Percentiles rank a stretch among this genome's conserved stretches.
Evolutionary conservation across 495 filamentous ascomycete species (phyloP).

Genomic region (Penicillium antarcticum): DNA sequence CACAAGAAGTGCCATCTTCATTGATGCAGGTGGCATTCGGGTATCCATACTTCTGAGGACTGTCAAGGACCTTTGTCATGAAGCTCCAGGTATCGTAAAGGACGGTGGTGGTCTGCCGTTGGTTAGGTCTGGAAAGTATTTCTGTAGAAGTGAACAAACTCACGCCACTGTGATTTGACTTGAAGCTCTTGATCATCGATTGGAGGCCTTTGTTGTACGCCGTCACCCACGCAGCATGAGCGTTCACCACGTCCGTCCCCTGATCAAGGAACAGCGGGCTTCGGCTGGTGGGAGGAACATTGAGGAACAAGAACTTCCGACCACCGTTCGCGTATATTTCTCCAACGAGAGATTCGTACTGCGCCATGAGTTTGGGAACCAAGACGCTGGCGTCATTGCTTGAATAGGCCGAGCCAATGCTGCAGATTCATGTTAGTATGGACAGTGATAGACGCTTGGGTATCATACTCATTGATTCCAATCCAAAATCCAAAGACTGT

Average conservation of each 20-base stretch:
- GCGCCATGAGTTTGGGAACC: slow-evolving; percentile 52
- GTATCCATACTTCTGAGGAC: slow-evolving; percentile 42
- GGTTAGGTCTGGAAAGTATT: slow-evolving; percentile 4
- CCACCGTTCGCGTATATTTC: slow-evolving; percentile 62
- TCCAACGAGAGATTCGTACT: slow-evolving; percentile 53
- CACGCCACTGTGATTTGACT: slow-evolving; percentile 22
- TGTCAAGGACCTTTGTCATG: slow-evolving; percentile 52
- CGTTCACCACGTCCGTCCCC: slow-evolving; percentile 18
- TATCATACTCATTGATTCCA: slow-evolving; percentile 67
- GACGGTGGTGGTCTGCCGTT: slow-evolving; percentile 16
- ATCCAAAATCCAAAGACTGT: slow-evolving; percentile 70
- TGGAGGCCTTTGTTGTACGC: slow-evolving; percentile 28
- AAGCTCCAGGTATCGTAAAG: slow-evolving; percentile 34
- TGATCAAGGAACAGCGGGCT: slow-evolving; percentile 49
- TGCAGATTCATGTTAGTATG: neutral
- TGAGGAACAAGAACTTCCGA: slow-evolving; percentile 72
- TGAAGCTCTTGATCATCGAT: slow-evolving; percentile 25
- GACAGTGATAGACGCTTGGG: neutral
- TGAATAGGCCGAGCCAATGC: slow-evolving; percentile 61
- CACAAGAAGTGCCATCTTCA: slow-evolving; percentile 28
- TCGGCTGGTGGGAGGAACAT: slow-evolving; percentile 70
- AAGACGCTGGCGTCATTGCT: slow-evolving; percentile 39
- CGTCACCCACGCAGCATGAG: slow-evolving; percentile 28
- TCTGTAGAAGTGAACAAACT: neutral
- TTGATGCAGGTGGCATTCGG: slow-evolving; percentile 30